Evolutionary conservation across 345 rosid species (phyloP), one percentile per base, ranked within the genome.

Genomic region (Mangifera indica): DNA sequence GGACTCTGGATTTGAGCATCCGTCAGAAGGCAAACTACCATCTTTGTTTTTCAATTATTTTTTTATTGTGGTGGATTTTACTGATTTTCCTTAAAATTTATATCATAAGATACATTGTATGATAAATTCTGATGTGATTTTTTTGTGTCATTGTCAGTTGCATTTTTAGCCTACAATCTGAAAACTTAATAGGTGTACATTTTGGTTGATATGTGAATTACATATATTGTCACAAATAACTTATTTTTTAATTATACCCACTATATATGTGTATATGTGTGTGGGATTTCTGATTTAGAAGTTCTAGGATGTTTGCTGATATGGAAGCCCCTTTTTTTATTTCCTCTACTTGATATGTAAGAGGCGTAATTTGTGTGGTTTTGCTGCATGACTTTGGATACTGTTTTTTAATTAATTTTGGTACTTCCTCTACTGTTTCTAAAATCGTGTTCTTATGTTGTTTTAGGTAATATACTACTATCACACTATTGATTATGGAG

Each of bases 1-100:
- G 45, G 99, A 95, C 81, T 95, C 99, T 0, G 98, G 99, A 52
- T 95, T 95, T 84, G 98, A 95, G 90, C 99, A 92, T 82, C 99
- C 99, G 26, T 95, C 99, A 0, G 98, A 95, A 95, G 99, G 99
- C 84, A 85, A 81, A 42, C 25, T 15, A 17, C 40, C 57, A 24
- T 22, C 67, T 70, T 24, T 42, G 48, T 79, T 57, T 2, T 51
- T 22, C 48, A 29, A 3, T 13, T 45, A 37, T n/a, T 49, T 45
- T n/a, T 53, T 0, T 63, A 17, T 45, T 63, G 3, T 62, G 57
- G 22, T 60, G 11, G 10, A 67, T 45, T 60, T 49, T 29, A 42
- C 37, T 52, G 25, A 10, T 51, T 20, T n/a, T n/a, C 2, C 10
- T 32, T 34, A 32, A 6, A 0, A 53, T 32, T 20, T 32, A 7